A percentile compares a stretch with the other conserved stretches of the same genome.
Evolutionary conservation across 2,329 filamentous ascomycete genomes (phyloP).

Genomic region (Cytospora chrysosperma): DNA sequence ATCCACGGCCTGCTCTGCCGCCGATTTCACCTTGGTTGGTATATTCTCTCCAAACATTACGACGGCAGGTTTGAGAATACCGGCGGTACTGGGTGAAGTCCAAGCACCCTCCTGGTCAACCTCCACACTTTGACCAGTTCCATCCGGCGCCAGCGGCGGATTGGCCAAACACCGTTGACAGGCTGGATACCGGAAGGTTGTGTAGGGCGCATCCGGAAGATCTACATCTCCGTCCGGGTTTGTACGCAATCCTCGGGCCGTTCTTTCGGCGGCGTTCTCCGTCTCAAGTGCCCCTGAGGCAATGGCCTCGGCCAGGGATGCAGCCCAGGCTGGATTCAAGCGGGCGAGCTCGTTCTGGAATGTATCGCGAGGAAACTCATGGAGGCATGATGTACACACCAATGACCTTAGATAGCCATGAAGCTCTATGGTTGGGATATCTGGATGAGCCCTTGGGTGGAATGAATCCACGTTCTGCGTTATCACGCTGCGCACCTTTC

Average conservation of each 20-base stretch:
- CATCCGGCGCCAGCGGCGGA: slow-evolving; percentile 57
- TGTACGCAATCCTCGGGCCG: slow-evolving; percentile 68
- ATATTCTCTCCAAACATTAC: slow-evolving; percentile 98
- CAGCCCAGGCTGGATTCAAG: slow-evolving; percentile 84
- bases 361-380: slow-evolving; percentile 65
- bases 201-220: slow-evolving; percentile 81
- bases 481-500: slow-evolving; percentile 72
- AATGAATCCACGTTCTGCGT: slow-evolving; percentile 99
- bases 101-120: slow-evolving; percentile 81
- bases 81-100: slow-evolving; percentile 63
- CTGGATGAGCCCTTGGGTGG: slow-evolving; percentile 74
- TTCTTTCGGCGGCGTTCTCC: slow-evolving; percentile 70
- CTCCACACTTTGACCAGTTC: slow-evolving; percentile 58
- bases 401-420: slow-evolving; percentile 86
- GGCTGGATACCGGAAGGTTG: slow-evolving; percentile 85
- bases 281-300: slow-evolving; percentile 73
- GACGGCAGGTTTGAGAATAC: slow-evolving; percentile 87
- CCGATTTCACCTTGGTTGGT: slow-evolving; percentile 62
- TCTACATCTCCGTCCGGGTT: slow-evolving; percentile 97
- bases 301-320: slow-evolving; percentile 70
- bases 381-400: slow-evolving; percentile 76
- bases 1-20: slow-evolving; percentile 79
- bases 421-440: slow-evolving; percentile 74
- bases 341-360: slow-evolving; percentile 76
- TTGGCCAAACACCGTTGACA: slow-evolving; percentile 75